Evolutionary conservation across 805 yeast species (phyloP).

Genomic region (Kockiozyma suomiensis): DNA sequence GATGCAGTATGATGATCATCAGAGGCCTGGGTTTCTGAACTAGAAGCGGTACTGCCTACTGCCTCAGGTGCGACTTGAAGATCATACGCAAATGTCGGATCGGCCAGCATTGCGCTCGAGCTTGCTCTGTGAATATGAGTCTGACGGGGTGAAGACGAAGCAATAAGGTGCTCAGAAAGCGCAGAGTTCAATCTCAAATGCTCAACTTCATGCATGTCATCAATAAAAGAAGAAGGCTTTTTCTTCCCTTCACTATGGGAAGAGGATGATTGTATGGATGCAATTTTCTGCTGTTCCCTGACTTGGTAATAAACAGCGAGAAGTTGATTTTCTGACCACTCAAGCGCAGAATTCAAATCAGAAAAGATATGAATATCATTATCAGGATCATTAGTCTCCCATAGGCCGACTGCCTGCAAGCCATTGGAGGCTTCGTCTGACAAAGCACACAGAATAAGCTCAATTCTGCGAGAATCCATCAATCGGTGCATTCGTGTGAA

Average conservation of each 20-base stretch:
- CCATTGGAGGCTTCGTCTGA: constrained; percentile 65
- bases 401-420: constrained; percentile 79
- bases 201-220: background rate
- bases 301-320: constrained; percentile 60
- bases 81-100: constrained; percentile 21
- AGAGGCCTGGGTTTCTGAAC: background rate
- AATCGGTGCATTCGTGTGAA: constrained; percentile 83
- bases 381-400: constrained; percentile 52
- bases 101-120: constrained; percentile 14
- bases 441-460: constrained; percentile 77
- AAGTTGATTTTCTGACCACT: constrained; percentile 95
- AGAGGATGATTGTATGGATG: background rate
- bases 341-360: constrained; percentile 83
- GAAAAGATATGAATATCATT: constrained; percentile 63
- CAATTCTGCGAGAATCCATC: constrained; percentile 66
- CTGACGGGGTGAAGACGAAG: constrained; percentile 19
- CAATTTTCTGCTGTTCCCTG: constrained; percentile 34
- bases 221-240: background rate
- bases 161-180: background rate
- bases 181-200: background rate
- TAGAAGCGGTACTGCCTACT: background rate
- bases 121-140: constrained; percentile 18
- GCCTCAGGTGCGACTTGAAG: background rate
- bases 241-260: background rate
- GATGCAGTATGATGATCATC: too few species aligned